Percentiles rank a stretch among this genome's conserved stretches.
phyloP scores from a whole-genome alignment of 495 filamentous ascomycete species.

The Talaromyces proteolyticus region DNA sequence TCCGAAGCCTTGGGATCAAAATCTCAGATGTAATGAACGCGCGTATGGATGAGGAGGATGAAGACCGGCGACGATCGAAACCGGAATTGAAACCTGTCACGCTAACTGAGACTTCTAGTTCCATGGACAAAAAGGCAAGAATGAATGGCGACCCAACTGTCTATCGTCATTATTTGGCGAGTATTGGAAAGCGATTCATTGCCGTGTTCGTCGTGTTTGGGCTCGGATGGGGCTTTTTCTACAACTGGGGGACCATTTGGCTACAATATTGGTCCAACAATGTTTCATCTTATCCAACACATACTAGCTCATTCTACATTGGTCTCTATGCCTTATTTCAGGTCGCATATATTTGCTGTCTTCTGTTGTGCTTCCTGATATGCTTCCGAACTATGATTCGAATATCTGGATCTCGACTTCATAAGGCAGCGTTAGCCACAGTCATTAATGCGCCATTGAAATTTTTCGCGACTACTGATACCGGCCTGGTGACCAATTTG shows the following conservation, averaged over 20 bases:
- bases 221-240: background rate
- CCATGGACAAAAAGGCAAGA: constrained; percentile 21
- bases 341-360: background rate
- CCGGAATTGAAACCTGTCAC: background rate
- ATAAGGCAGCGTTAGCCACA: constrained; percentile 37
- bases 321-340: background rate
- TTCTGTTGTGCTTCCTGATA: background rate
- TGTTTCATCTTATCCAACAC: background rate
- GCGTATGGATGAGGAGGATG: constrained; percentile 4
- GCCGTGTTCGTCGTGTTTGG: background rate
- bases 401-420: constrained; percentile 43
- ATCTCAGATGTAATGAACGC: too few species aligned
- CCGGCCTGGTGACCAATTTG: constrained; percentile 31
- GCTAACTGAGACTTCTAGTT: constrained; percentile 12
- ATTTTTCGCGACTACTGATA: constrained; percentile 35
- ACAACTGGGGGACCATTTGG: background rate
- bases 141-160: constrained; percentile 46
- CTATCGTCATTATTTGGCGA: constrained; percentile 50
- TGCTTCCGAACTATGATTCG: constrained; percentile 45
- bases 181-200: background rate
- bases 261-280: background rate
- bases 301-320: background rate
- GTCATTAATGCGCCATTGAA: constrained; percentile 24
- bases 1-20: constrained; percentile 19
- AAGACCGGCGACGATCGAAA: constrained; percentile 13